Percentiles rank a stretch among this genome's conserved stretches.
These are phyloP conservation scores for Lentinula detonsa DNA, from an alignment of 768 basidiomycete species.

Conservation along the genomic window DNA sequence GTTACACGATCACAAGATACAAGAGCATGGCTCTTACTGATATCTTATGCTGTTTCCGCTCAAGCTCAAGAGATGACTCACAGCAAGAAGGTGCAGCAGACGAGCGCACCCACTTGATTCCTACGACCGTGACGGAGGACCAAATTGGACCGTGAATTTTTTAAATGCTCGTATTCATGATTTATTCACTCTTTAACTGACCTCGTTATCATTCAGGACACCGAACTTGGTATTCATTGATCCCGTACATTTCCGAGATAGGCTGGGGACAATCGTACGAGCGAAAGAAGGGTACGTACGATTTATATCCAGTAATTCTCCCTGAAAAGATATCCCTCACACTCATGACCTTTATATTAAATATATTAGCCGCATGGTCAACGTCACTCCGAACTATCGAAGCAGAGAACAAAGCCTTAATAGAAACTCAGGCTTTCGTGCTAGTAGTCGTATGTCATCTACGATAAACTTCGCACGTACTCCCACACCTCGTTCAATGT, in stretches of 20 bases:
- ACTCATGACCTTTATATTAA: too few species aligned
- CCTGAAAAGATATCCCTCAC: too few species aligned
- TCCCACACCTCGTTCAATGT: neutral
- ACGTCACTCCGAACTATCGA: neutral
- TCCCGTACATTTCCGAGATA: neutral
- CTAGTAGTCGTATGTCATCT: neutral
- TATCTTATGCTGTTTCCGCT: neutral
- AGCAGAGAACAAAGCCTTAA: neutral
- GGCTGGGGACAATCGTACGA: conserved; percentile 2
- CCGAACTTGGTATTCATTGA: neutral
- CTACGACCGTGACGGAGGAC: neutral
- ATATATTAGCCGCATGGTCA: neutral
- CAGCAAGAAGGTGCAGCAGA: neutral
- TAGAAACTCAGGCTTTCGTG: neutral
- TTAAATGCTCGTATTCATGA: too few species aligned
- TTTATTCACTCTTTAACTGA: neutral
- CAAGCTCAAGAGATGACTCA: neutral
- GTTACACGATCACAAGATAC: neutral
- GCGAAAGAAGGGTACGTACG: conserved; percentile 1
- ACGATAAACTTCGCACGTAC: neutral
- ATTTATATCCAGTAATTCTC: neutral
- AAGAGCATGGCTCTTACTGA: neutral
- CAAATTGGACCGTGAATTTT: neutral
- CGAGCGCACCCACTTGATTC: neutral
- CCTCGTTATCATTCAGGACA: neutral